Evolutionary conservation across 2,329 filamentous ascomycete species (phyloP).

Genomic region (Diplodia intermedia): DNA sequence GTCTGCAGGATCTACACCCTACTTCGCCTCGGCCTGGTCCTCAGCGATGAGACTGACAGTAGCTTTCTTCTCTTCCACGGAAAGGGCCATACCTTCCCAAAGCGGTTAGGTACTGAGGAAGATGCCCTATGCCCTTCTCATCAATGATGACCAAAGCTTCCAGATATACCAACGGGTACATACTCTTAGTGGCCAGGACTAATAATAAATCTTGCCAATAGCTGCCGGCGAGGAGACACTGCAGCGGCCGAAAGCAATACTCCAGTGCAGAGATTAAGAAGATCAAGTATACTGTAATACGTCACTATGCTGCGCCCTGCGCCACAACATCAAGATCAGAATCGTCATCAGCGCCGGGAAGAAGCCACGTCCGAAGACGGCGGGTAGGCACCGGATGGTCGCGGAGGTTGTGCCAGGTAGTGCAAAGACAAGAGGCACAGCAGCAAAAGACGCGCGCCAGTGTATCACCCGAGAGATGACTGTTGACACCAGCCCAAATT

Average conservation of each 20-base stretch:
- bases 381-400: constrained; percentile 41
- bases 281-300: constrained; percentile 42
- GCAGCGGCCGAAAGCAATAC: constrained; percentile 71
- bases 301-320: constrained; percentile 7
- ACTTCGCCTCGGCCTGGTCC: too few relatives aligned
- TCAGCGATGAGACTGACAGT: too few relatives aligned
- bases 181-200: constrained; percentile 33
- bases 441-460: constrained; percentile 59
- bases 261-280: too few relatives aligned
- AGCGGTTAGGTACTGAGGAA: too few relatives aligned
- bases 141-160: too few relatives aligned
- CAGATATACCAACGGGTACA: too few relatives aligned
- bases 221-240: constrained; percentile 66
- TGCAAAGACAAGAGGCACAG: constrained; percentile 66
- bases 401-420: constrained; percentile 65
- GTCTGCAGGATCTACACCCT: too few relatives aligned
- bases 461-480: constrained; percentile 57
- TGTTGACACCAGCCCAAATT: constrained; percentile 66
- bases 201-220: background rate
- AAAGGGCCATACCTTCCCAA: too few relatives aligned
- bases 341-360: constrained; percentile 38
- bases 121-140: too few relatives aligned
- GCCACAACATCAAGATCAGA: constrained; percentile 39
- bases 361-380: constrained; percentile 38
- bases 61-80: too few relatives aligned